Base-by-base conservation (phyloP, 768 basidiomycete genomes). In the Sarcodon sp. region DNA sequence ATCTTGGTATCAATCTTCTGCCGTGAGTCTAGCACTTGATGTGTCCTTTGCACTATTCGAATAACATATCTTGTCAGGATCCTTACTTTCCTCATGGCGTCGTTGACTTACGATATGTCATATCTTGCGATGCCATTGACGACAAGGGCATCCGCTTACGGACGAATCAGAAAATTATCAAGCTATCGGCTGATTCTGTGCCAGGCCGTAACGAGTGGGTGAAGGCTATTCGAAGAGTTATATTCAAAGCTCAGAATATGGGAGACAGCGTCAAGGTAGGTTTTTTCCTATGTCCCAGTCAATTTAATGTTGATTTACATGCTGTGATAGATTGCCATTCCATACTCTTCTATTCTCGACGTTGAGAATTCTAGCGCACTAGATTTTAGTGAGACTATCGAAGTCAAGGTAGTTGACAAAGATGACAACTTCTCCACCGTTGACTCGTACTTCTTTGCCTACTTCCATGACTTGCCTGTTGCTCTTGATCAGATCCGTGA, bases 71-170 rank as follows among this genome's bases (percentile, higher is more conserved):
- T 47, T 55, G 36, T 45, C 51, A 94, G 91, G 92, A 99, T 57
- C 94, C 93, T 1, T 99, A 99, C 65, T 99, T 99, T 62, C 88
- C 93, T 9, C 87, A 92, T 54, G 96, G 92, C 21, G 91, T 97
- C 48, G 74, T 93, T n/a, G 91, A 96, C 57, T 67, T 99, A 33
- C 87, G 92, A 51, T 98, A 98, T 64, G 86, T 87, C 6, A 84
- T 89, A 41, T 77, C 85, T 18, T 96, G 94, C 60, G 93, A 97
- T 47, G 69, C 87, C 0, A 65, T 71, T 3, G 76, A 78, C 11
- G 85, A 91, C 55, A 84, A 73, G 56, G 87, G 81, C 39, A 82
- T 97, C 59, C 84, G 85, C 43, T 62, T 97, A 16, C 71, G 87
- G 33, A 93, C 91, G 6, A 85, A 85, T 57, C 82, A 89, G 61